Base-by-base conservation (phyloP, 116 monocot species). In the Zostera marina region DNA sequence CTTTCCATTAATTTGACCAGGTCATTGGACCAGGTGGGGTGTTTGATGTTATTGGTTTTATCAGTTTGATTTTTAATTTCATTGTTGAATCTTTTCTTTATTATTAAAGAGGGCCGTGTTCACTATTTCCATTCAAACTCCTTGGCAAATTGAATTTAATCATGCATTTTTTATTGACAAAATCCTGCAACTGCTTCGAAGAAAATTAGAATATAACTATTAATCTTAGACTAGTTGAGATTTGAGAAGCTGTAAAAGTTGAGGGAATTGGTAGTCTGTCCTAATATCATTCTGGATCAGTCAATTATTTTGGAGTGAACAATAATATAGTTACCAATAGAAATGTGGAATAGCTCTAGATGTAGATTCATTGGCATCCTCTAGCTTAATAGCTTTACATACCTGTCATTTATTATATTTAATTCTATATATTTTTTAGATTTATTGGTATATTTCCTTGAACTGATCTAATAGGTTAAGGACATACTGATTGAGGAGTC, bases 401-500 rank as follows among this genome's bases (percentile, higher is more conserved):
- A n/a, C n/a, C n/a, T 15, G 14, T 48, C 16, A 15, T 48, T 48
- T 17, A 5, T 48, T 17, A 15, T 17, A 15, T 20, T 49, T 20
- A 17, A 17, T 48, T 49, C 20, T 15, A 49, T 49, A 49, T 9
- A 51, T 19, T 51, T 9, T 3, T 11, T 51, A 51, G 8, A 9
- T 3, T 51, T 17, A 2, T 16, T 13, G 20, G 20, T 51, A 51
- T 20, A 19, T 9, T 51, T 51, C 20, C 49, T 7, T 10, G 20
- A 58, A 73, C 49, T 23, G 15, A 41, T 53, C 69, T n/a, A n/a
- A n/a, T 32, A 83, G 93, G 93, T 93, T 47, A 96, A 96, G 56
- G 94, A 96, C 41, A 85, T 96, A 56, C 81, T 96, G 16, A 85
- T 88, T 41, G 94, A 96, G 61, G 94, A 94, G 69, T 96, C 94